These are phyloP conservation scores for Claviceps capensis DNA, from an alignment of 2,329 filamentous ascomycete genomes.

Conservation along the genomic window DNA sequence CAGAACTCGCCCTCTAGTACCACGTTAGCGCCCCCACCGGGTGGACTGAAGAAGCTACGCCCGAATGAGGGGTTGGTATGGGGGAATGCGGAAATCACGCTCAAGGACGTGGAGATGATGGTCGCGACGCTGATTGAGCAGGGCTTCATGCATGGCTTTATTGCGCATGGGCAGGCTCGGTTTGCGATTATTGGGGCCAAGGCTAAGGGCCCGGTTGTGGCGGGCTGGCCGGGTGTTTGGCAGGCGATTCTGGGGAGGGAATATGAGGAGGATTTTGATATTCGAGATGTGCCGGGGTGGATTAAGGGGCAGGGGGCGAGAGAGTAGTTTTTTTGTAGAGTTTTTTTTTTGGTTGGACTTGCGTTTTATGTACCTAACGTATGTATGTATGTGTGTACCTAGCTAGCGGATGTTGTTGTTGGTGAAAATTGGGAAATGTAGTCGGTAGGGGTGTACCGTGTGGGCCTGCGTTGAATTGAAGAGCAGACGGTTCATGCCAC, in stretches of 20 bases:
- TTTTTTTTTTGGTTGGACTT: neutral
- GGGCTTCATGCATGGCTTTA: conserved; percentile 69
- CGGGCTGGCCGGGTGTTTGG: conserved; percentile 67
- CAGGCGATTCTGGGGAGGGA: conserved; percentile 50
- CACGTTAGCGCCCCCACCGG: conserved; percentile 34
- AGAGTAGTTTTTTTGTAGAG: neutral
- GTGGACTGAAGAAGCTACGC: conserved; percentile 31
- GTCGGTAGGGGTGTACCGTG: too few species aligned
- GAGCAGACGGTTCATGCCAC: too few species aligned
- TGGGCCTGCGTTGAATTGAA: too few species aligned
- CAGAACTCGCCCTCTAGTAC: conserved; percentile 22
- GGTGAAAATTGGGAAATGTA: too few species aligned
- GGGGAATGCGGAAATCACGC: conserved; percentile 46
- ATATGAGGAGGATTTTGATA: conserved; percentile 42
- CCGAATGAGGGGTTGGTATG: conserved; percentile 48
- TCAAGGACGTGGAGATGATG: conserved; percentile 61
- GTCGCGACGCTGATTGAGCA: conserved; percentile 67
- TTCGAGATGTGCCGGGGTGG: conserved; percentile 65
- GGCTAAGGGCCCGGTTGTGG: conserved; percentile 47
- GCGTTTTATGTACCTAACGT: neutral
- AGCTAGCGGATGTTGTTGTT: neutral
- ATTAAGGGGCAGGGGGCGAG: conserved; percentile 31
- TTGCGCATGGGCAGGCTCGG: conserved; percentile 61
- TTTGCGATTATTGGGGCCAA: conserved; percentile 75
- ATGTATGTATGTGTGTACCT: neutral